Conservation (phyloP, 331 rosid genomes). For the Malus hybrid region DNA sequence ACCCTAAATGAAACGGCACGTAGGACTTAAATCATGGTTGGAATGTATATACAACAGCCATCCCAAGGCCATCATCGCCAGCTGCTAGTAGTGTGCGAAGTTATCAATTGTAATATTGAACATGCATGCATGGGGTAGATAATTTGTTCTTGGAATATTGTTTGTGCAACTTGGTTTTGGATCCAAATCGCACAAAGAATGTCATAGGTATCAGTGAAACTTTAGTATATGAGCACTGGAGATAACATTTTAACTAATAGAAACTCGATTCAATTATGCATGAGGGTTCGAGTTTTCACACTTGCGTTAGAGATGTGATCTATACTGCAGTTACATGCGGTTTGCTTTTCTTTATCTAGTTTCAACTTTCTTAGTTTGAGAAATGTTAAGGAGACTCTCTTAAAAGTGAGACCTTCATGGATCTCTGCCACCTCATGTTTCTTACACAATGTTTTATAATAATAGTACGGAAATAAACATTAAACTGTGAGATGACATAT, state of each 20-base stretch:
- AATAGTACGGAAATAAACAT: too few species aligned
- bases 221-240: background rate
- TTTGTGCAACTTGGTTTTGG: background rate
- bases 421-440: too few species aligned
- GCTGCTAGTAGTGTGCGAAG: constrained; percentile 11
- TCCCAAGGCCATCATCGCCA: constrained; percentile 12
- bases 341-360: too few species aligned
- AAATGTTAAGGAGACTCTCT: too few species aligned
- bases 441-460: too few species aligned
- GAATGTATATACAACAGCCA: background rate
- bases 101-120: background rate
- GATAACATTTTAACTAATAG: background rate
- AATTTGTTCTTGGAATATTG: background rate
- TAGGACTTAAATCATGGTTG: background rate
- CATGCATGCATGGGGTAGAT: background rate
- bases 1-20: constrained; percentile 17
- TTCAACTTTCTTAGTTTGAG: background rate
- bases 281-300: background rate
- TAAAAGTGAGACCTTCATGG: too few species aligned
- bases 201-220: background rate
- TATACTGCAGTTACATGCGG: background rate
- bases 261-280: background rate
- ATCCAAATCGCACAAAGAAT: background rate
- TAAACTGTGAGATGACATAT: too few species aligned
- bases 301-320: too few species aligned